phyloP scores from a whole-genome alignment of 371 early-diverging fungal genomes.

The Quaeritorhiza haematococci region DNA sequence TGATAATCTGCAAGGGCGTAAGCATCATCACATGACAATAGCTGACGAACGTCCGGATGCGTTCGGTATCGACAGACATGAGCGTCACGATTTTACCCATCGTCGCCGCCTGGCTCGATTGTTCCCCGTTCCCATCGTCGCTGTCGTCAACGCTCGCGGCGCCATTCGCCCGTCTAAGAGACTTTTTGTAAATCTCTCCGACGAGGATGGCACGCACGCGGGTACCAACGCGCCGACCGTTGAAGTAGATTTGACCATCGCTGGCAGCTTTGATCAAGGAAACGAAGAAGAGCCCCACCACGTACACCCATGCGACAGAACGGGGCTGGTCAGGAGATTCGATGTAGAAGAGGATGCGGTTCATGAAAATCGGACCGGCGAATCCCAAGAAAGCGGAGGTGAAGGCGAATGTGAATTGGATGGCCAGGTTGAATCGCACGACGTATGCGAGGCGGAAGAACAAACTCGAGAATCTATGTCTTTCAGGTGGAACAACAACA shows the following conservation, averaged over 20 bases:
- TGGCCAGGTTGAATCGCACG: slow-evolving; percentile 6
- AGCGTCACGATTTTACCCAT: slow-evolving; percentile 30
- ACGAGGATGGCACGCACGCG: slow-evolving; percentile 29
- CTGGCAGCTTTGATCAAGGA: slow-evolving; percentile 6
- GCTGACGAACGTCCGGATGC: slow-evolving; percentile 23
- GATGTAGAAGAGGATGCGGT: slow-evolving; percentile 13
- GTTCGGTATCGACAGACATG: slow-evolving; percentile 32
- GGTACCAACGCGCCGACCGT: slow-evolving; percentile 19
- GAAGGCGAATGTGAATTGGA: not conserved
- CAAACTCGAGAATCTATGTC: not conserved
- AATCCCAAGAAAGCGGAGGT: not conserved
- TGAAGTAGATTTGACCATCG: slow-evolving; percentile 20
- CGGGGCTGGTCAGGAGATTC: slow-evolving; percentile 10
- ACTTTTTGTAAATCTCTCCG: slow-evolving; percentile 35
- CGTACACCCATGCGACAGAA: slow-evolving; percentile 30
- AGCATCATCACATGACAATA: slow-evolving; percentile 19
- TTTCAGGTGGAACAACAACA: not conserved
- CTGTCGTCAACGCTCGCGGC: slow-evolving; percentile 7
- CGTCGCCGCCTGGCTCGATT: slow-evolving; percentile 11
- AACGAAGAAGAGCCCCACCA: slow-evolving; percentile 14
- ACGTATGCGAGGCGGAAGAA: not conserved
- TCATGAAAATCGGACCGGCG: not conserved
- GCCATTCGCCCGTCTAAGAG: slow-evolving; percentile 24
- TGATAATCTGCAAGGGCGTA: not conserved
- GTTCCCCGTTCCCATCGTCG: slow-evolving; percentile 3